phyloP scores from a whole-genome alignment of 2,329 filamentous ascomycete species.

The Emergomyces africanus region DNA sequence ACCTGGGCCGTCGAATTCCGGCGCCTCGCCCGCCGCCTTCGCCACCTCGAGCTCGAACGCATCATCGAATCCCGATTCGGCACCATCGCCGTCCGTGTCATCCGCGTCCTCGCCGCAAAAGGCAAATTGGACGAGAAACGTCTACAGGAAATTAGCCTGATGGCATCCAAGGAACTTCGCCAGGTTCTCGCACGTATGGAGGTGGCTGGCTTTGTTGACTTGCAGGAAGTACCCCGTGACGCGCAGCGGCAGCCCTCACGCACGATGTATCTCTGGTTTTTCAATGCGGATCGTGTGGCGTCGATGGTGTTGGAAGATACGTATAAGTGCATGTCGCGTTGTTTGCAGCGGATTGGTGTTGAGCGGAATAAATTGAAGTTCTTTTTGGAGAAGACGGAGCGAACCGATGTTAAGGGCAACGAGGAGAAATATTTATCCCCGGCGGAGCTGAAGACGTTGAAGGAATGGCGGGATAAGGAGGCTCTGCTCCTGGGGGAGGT shows the following conservation, averaged over 20 bases:
- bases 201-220: slow-evolving; percentile 71
- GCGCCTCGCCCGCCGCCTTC: slow-evolving; percentile 55
- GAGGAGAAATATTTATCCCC: slow-evolving; percentile 68
- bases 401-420: slow-evolving; percentile 72
- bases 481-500: slow-evolving; percentile 68
- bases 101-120: slow-evolving; percentile 70
- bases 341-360: slow-evolving; percentile 64
- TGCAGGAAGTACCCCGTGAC: slow-evolving; percentile 90
- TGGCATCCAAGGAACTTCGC: slow-evolving; percentile 75
- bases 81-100: slow-evolving; percentile 63
- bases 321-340: slow-evolving; percentile 82
- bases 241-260: slow-evolving; percentile 66
- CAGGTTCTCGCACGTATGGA: slow-evolving; percentile 77
- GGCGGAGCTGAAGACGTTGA: slow-evolving; percentile 57
- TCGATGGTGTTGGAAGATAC: slow-evolving; percentile 62
- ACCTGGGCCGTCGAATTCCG: slow-evolving; percentile 79
- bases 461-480: slow-evolving; percentile 48
- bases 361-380: slow-evolving; percentile 60
- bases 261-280: slow-evolving; percentile 87
- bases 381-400: slow-evolving; percentile 68
- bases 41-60: slow-evolving; percentile 67
- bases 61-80: slow-evolving; percentile 70
- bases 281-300: slow-evolving; percentile 61
- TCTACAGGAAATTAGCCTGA: slow-evolving; percentile 64
- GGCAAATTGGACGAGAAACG: slow-evolving; percentile 94